Evolutionary conservation across 2,329 filamentous ascomycete genomes (phyloP), one percentile per base, ranked within the genome.

Genomic region (Tolypocladium guangdongense): DNA sequence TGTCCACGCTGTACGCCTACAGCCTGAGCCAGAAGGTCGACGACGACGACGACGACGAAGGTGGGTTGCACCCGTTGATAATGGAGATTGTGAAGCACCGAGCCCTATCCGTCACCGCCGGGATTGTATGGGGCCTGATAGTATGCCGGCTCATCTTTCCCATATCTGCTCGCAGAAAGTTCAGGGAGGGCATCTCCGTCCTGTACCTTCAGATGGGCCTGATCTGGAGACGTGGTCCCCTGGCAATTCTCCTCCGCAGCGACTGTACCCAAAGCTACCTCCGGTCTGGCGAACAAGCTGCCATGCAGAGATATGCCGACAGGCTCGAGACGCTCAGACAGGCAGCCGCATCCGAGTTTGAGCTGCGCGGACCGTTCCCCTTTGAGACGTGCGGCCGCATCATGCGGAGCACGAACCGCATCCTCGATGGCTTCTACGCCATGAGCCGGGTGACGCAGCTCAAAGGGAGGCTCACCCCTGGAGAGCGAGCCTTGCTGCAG

Each of bases 161-260:
- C 7, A 91, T 95, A 57, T 90, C 88, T 22, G 91, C 90, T 2
- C 81, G 91, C 50, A 77, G 78, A 52, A 93, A 93, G 66, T 82
- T 96, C 62, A 90, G 92, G 66, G 84, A 92, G 60, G 90, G 90
- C 2, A 77, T 95, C 6, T 88, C 87, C 35, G 74, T 95, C 32
- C 75, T 96, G 14, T 95, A 90, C 80, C 77, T 96, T 7, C 87
- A 92, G 52, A 91, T 96, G 86, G 87, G 88, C 10, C 76, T 96
- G 35, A 90, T 96, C 59, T 96, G 91, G 91, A 92, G 90, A 69
- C 82, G 90, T 37, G 90, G 93, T 8, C 91, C 91, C 0, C 74
- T 96, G n/a, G 84, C 87, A 4, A 83, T 84, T 11, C 78, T 95
- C 55, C 73, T 83, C 1, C 78, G 82, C 52, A 79, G 75, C 52